Evolutionary conservation across 2,329 filamentous ascomycete genomes (phyloP), one percentile per base, ranked within the genome.

Genomic region (Ophiognomonia clavigignenti-juglandacearum): DNA sequence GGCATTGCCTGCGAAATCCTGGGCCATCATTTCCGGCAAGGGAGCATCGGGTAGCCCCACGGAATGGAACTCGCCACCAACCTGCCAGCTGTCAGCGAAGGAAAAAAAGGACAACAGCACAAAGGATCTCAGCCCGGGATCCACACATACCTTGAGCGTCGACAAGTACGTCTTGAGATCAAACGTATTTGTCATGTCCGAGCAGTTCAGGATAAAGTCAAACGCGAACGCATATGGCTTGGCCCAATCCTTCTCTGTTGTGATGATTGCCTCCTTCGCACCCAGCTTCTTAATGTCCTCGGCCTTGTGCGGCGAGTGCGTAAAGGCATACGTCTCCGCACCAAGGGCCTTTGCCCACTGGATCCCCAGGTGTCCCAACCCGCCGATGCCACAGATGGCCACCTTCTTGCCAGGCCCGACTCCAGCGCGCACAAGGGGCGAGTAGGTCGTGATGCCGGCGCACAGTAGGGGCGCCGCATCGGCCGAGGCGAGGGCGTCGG

Each of bases 371-470:
- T 92, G 86, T 0, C 86, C 86, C 0, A 90, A 65, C 0, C 86
- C 86, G 6, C 86, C 86, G 11, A 91, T 71, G 6, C 86, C 86
- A 11, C 88, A 70, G 44, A 92, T 77, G 0, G 81, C 86, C 0
- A 92, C 83, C 4, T 67, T 73, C 63, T 86, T 87, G 4, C 86
- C 86, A 0, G 83, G 82, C 0, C 86, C 86, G 27, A 80, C 75
- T 2, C 78, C 80, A 29, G 86, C 81, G 23, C 83, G 75, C 41
- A 75, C 75, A 14, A 93, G 65, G 0, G 88, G 87, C 4, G 77
- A 77, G 60, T 78, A 93, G 0, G 84, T 77, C 0, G 88, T 93
- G 43, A 92, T 74, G 1, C 88, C 88, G 2, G 82, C 88, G 59
- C 88, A 92, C 23, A 92, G 73, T 70, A 93, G 81, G 1, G 87